Percentiles rank a stretch among this genome's conserved stretches.
These are phyloP conservation scores for Solanum pennellii DNA, from an alignment of 257 asterid species.

Conservation along the genomic window DNA sequence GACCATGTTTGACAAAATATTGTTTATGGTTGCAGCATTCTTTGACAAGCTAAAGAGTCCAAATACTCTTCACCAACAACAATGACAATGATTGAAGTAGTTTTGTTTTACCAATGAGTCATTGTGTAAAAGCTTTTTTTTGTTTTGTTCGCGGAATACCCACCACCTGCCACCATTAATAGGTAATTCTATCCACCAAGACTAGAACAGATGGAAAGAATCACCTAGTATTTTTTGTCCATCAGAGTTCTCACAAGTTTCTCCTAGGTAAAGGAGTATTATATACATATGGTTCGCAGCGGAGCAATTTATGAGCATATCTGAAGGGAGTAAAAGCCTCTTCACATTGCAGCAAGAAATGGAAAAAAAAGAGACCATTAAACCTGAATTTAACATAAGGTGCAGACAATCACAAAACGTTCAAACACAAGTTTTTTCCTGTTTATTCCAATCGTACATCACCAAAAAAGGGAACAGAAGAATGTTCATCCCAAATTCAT, in stretches of 20 bases:
- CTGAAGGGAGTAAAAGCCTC: background rate
- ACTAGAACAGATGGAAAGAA: fast-evolving
- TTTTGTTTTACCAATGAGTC: background rate
- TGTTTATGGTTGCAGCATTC: background rate
- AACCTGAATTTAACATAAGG: background rate
- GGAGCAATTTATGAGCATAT: background rate
- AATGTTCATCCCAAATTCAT: background rate
- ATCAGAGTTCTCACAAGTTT: background rate
- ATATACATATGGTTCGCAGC: background rate
- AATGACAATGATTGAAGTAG: background rate
- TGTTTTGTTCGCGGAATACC: background rate
- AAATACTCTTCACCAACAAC: background rate
- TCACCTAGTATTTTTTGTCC: background rate
- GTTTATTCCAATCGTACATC: background rate
- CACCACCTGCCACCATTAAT: background rate
- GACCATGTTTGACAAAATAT: background rate
- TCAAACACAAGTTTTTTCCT: background rate
- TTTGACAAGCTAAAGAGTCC: background rate
- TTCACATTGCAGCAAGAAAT: background rate
- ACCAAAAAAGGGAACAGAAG: background rate
- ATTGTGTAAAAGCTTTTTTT: background rate
- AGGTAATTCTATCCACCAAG: too few species aligned
- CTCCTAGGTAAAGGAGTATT: background rate
- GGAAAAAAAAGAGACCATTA: background rate
- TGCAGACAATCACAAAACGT: background rate